Conservation (phyloP, 1,139 yeast genomes). For the Lodderomyces beijingensis region DNA sequence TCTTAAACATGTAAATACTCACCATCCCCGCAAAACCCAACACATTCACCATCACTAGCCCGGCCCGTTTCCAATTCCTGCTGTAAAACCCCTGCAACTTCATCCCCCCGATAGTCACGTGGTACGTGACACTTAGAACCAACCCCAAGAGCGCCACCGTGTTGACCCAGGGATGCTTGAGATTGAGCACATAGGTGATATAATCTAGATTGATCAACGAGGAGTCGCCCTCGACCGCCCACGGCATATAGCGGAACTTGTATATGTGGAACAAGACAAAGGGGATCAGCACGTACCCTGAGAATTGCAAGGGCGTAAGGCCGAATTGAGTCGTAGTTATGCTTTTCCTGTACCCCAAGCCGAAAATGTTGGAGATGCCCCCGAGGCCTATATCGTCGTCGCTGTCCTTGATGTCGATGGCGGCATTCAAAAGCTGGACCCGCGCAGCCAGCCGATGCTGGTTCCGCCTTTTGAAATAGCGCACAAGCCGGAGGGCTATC, state of each 20-base stretch:
- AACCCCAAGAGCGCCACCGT: constrained; percentile 17
- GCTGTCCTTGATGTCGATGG: constrained; percentile 11
- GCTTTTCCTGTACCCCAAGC: constrained; percentile 50
- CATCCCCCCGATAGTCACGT: constrained; percentile 33
- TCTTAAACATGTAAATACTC: constrained; percentile 22
- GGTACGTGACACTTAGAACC: constrained; percentile 29
- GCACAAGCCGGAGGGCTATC: constrained; percentile 36
- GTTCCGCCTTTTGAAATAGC: constrained; percentile 13
- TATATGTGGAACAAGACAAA: constrained; percentile 44
- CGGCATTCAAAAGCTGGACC: constrained; percentile 2
- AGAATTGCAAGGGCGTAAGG: constrained; percentile 48
- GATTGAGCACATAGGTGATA: constrained; percentile 41
- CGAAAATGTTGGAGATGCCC: constrained; percentile 51
- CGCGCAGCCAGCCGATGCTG: not conserved
- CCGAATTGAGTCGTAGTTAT: constrained; percentile 35
- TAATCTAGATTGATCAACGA: constrained; percentile 53
- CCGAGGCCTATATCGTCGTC: constrained; percentile 53
- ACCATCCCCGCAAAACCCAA: constrained; percentile 23
- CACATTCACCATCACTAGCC: constrained; percentile 27
- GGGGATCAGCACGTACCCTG: constrained; percentile 55
- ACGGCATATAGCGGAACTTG: constrained; percentile 49
- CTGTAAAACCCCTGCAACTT: constrained; percentile 26
- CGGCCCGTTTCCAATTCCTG: constrained; percentile 29
- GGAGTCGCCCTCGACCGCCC: constrained; percentile 59
- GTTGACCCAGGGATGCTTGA: constrained; percentile 21